Evolutionary conservation across 371 early-diverging fungal species (phyloP).

Genomic region (Mortierella polycephala): DNA sequence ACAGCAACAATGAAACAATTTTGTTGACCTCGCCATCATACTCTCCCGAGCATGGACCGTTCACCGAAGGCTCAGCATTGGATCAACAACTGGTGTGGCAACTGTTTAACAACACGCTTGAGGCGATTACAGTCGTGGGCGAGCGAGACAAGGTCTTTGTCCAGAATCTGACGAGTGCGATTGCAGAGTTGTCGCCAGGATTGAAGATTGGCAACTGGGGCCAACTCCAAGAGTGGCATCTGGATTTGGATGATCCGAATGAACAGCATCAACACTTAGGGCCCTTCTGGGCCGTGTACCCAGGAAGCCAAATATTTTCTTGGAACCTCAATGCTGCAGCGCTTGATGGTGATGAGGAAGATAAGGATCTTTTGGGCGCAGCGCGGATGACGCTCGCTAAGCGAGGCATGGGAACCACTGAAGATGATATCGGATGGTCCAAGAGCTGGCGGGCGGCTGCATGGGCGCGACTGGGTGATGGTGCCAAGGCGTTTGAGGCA

Average conservation of each 20-base stretch:
- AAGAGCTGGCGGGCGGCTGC: conserved; percentile 49
- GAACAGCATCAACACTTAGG: conserved; percentile 30
- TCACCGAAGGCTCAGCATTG: conserved; percentile 38
- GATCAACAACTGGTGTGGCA: conserved; percentile 51
- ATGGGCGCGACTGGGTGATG: conserved; percentile 43
- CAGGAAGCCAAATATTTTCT: conserved; percentile 30
- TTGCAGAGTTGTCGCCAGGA: conserved; percentile 23
- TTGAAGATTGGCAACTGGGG: conserved; percentile 32
- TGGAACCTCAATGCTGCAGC: not conserved
- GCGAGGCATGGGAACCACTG: conserved; percentile 14
- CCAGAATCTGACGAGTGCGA: conserved; percentile 33
- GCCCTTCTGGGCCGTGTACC: conserved; percentile 44
- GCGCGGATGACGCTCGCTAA: conserved; percentile 11
- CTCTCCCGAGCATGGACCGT: conserved; percentile 45
- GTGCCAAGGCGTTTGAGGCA: conserved; percentile 9
- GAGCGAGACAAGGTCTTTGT: conserved; percentile 45
- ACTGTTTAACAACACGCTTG: conserved; percentile 36
- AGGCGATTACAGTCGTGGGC: conserved; percentile 33
- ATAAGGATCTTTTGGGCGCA: conserved; percentile 24
- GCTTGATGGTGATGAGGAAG: not conserved
- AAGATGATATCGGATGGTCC: conserved; percentile 36
- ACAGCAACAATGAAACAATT: not conserved
- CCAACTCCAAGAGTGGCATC: conserved; percentile 41
- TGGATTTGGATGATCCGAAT: conserved; percentile 44
- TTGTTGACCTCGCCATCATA: conserved; percentile 43